Conservation (phyloP, 345 rosid genomes). For the Aquilaria malaccensis region DNA sequence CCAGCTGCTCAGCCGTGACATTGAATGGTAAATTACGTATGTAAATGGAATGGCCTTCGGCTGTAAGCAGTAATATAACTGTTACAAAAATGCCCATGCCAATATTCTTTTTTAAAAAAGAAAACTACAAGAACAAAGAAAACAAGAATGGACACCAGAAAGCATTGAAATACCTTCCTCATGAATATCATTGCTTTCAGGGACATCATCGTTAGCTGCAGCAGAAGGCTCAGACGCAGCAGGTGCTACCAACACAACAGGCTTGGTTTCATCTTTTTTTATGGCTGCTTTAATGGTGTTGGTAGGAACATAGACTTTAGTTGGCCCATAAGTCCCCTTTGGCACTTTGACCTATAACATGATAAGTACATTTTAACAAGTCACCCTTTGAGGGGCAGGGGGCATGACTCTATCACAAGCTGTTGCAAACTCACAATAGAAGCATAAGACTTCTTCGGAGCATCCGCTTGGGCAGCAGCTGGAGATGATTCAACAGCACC, state of each 20-base stretch:
- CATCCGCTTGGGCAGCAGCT: conserved; percentile 47
- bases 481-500: conserved; percentile 25
- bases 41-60: conserved; percentile 61
- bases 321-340: conserved; percentile 37
- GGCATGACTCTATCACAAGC: not conserved
- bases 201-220: conserved; percentile 19
- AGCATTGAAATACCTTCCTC: conserved; percentile 41
- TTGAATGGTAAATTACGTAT: conserved; percentile 48
- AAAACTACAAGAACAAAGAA: no score
- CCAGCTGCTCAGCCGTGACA: conserved; percentile 44
- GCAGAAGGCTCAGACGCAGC: conserved; percentile 28
- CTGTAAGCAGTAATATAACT: conserved; percentile 21
- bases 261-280: conserved; percentile 23
- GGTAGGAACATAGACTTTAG: conserved; percentile 36
- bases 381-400: not conserved
- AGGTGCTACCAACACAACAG: conserved; percentile 21
- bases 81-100: not conserved
- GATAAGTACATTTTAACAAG: not conserved
- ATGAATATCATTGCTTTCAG: conserved; percentile 36
- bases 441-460: conserved; percentile 65
- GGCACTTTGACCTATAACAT: conserved; percentile 49
- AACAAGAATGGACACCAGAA: no score
- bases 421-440: conserved; percentile 55
- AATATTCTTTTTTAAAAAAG: not conserved
- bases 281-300: conserved; percentile 26